Base-by-base conservation (phyloP, 805 yeast genomes). In the Metschnikowia henanensis region DNA sequence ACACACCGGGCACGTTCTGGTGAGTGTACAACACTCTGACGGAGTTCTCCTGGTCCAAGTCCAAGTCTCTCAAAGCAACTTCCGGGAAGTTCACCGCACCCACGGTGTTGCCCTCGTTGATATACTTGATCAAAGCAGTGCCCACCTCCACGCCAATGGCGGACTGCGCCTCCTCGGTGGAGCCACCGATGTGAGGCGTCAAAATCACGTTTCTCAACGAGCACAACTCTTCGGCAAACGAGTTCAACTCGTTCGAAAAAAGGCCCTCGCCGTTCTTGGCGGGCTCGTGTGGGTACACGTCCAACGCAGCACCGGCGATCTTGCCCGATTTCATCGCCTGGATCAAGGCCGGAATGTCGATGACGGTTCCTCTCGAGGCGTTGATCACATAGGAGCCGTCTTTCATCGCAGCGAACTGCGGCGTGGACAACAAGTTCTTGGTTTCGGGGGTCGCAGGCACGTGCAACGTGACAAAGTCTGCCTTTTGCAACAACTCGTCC, bases 61-160 rank as follows among this genome's bases (percentile, higher is more conserved):
- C 87, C 55, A 89, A 74, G 26, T 90, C 85, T 72, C 97, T 87
- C 58, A 94, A 77, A 20, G 92, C 73, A 53, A 94, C 97, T 75
- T 94, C 98, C 61, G 99, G 99, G 95, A 94, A 91, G 79, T 94
- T 94, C 47, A 92, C 99, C 5, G 98, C 91, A 60, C 97, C 98
- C 39, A 79, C 79, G 13, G 98, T 87, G 60, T 82, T 76, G 75
- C 99, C 99, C 76, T 92, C 98, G 71, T 91, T 92, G 66, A 94
- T 86, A 75, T 90, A 94, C 64, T 87, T 88, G 53, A 91, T 76
- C 60, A 94, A 77, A 30, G 96, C 83, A 35, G 85, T 76, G 48
- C 84, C 88, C 49, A 94, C 99, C 74, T 94, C 99, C 49, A 92
- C 75, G 72, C 99, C 99, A 62, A 94, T 94, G 31, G 98, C 96